phyloP scores from a whole-genome alignment of 1,284 basidiomycete species.

The Austroboletus niveus region DNA sequence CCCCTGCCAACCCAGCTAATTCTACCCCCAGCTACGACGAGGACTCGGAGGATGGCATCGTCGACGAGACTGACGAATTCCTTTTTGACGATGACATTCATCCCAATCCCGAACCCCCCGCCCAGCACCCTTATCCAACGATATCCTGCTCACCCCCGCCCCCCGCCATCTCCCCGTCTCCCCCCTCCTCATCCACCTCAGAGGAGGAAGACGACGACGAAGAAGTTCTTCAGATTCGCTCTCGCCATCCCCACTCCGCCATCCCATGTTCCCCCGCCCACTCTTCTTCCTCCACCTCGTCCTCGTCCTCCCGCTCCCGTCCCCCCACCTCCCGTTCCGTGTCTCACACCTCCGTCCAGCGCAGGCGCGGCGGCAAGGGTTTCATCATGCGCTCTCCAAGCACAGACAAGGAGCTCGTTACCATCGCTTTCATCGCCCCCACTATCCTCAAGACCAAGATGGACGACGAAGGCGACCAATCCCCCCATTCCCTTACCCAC shows the following conservation, averaged over 20 bases:
- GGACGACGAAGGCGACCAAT: conserved; percentile 40
- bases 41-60: conserved; percentile 51
- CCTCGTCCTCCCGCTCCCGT: conserved; percentile 36
- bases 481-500: conserved; percentile 10
- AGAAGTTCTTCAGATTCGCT: conserved; percentile 28
- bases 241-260: conserved; percentile 18
- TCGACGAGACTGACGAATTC: conserved; percentile 36
- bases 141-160: conserved; percentile 20
- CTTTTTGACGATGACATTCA: conserved; percentile 30
- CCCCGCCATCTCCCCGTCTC: conserved; percentile 18
- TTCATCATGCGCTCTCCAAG: conserved; percentile 39
- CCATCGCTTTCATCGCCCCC: conserved; percentile 93
- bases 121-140: conserved; percentile 3
- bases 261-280: conserved; percentile 26
- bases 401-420: conserved; percentile 62
- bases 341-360: conserved; percentile 5
- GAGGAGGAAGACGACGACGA: conserved; percentile 34
- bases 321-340: conserved; percentile 16
- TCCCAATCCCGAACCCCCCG: conserved; percentile 16
- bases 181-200: conserved; percentile 37
- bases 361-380: conserved; percentile 6
- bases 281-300: conserved; percentile 38
- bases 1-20: conserved; percentile 9
- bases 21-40: conserved; percentile 53
- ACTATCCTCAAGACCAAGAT: conserved; percentile 84